Evolutionary conservation across 2,329 filamentous ascomycete genomes (phyloP).

Genomic region (Claviceps paspali): DNA sequence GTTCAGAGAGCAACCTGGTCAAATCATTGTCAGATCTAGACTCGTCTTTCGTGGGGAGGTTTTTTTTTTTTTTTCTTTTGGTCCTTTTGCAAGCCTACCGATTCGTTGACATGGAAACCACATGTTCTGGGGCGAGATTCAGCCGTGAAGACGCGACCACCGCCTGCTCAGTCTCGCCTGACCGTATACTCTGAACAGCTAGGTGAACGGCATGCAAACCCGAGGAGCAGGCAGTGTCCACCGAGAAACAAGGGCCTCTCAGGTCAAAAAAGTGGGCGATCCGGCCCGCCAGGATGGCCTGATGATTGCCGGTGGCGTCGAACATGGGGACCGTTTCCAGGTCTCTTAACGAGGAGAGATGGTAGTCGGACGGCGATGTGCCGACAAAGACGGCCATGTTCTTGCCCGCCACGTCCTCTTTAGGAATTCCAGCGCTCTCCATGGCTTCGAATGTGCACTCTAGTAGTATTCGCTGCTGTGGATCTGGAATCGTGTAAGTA

Average conservation of each 20-base stretch:
- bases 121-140: slow-evolving; percentile 28
- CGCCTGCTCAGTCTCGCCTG: slow-evolving; percentile 29
- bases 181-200: slow-evolving; percentile 32
- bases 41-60: background rate
- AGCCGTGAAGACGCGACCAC: slow-evolving; percentile 33
- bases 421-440: slow-evolving; percentile 35
- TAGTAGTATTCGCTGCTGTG: slow-evolving; percentile 35
- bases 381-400: slow-evolving; percentile 36
- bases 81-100: background rate
- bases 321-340: slow-evolving; percentile 34
- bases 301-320: slow-evolving; percentile 33
- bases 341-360: slow-evolving; percentile 27
- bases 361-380: slow-evolving; percentile 31
- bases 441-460: slow-evolving; percentile 40
- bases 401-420: slow-evolving; percentile 29
- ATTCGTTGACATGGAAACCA: slow-evolving; percentile 14
- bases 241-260: slow-evolving; percentile 34
- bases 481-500: slow-evolving; percentile 20
- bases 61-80: background rate
- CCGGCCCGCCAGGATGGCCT: slow-evolving; percentile 37
- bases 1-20: background rate
- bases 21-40: background rate
- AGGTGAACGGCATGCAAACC: slow-evolving; percentile 33
- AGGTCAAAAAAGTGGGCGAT: slow-evolving; percentile 41
- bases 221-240: slow-evolving; percentile 38